Evolutionary conservation across 2,329 filamentous ascomycete species (phyloP), one percentile per base, ranked within the genome.

Genomic region (Neonectria ditissima): DNA sequence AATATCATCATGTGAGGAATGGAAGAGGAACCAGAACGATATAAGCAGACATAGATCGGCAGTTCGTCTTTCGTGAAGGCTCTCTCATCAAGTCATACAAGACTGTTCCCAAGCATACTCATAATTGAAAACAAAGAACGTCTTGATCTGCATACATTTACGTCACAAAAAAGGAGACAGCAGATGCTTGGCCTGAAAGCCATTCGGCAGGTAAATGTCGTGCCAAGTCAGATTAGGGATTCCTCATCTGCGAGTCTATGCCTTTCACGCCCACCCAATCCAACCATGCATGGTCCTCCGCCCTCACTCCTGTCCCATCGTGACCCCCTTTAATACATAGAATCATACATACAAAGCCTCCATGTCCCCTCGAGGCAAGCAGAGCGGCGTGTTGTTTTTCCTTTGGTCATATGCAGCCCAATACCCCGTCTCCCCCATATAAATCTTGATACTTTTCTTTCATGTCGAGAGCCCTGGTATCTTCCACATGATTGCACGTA

Each of bases 301-400:
- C 63, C 52, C 50, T 66, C 67, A 57, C 72, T 55, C 72, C 62
- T 71, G 71, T 71, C 58, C 67, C 62, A 53, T 63, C 63, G 37
- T 39, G 53, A 54, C 59, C 48, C 56, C 62, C 60, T 55, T 44
- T 34, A 34, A 55, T 54, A 52, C 63, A 48, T 65, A 57, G 32
- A 69, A 69, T 77, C 74, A 69, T 77, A 75, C 74, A 77, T 68
- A 69, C 66, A 74, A 68, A 71, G 61, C 67, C 69, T 72, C 71
- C 48, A 6, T 66, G 64, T 58, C 62, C 59, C 65, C 59, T 54
- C 47, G 62, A 71, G 68, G 69, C 72, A 61, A 72, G 66, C 69
- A 77, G 76, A 78, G 76, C 75, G 76, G 72, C 69, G 76, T 76
- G 73, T 73, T 57, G 55, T 73, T 59, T 57, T 41, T 39, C 45